Evolutionary conservation across 2,329 filamentous ascomycete genomes (phyloP).

Genomic region (Cryphonectria radicalis): DNA sequence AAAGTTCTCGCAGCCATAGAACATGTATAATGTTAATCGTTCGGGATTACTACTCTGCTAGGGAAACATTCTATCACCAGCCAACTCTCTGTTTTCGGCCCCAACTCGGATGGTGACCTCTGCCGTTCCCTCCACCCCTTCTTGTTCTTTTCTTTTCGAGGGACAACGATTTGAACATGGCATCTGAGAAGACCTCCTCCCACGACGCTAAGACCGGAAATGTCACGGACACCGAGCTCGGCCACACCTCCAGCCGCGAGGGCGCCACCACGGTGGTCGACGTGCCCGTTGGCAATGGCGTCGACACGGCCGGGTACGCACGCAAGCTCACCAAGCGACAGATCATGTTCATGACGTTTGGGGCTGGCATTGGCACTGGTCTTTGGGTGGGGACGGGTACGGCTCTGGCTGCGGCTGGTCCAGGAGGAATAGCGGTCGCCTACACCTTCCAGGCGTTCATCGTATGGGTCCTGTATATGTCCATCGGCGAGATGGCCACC

Average conservation of each 20-base stretch:
- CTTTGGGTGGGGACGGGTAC: constrained; percentile 43
- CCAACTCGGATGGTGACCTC: not conserved
- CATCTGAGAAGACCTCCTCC: constrained; percentile 12
- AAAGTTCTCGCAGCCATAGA: not conserved
- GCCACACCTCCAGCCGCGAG: constrained; percentile 21
- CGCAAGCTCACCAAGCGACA: constrained; percentile 39
- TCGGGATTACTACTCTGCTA: not conserved
- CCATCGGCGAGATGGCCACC: constrained; percentile 31
- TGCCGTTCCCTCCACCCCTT: not conserved
- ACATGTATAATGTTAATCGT: not conserved
- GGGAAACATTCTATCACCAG: not conserved
- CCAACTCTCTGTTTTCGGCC: not conserved
- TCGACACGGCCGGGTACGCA: constrained; percentile 36
- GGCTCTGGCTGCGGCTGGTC: constrained; percentile 40
- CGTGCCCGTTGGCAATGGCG: not conserved
- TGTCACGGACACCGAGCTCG: constrained; percentile 7
- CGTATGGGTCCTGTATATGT: constrained; percentile 40
- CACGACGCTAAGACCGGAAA: constrained; percentile 1
- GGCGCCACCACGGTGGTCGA: constrained; percentile 10
- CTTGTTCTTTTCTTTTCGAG: not conserved
- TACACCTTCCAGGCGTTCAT: constrained; percentile 41
- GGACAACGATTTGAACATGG: constrained; percentile 3
- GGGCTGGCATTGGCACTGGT: constrained; percentile 41
- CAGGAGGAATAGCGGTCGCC: constrained; percentile 39
- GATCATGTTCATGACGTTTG: constrained; percentile 46